Evolutionary conservation across 202 grass and related monocot species (phyloP).

Genomic region (Hordeum pubiflorum): DNA sequence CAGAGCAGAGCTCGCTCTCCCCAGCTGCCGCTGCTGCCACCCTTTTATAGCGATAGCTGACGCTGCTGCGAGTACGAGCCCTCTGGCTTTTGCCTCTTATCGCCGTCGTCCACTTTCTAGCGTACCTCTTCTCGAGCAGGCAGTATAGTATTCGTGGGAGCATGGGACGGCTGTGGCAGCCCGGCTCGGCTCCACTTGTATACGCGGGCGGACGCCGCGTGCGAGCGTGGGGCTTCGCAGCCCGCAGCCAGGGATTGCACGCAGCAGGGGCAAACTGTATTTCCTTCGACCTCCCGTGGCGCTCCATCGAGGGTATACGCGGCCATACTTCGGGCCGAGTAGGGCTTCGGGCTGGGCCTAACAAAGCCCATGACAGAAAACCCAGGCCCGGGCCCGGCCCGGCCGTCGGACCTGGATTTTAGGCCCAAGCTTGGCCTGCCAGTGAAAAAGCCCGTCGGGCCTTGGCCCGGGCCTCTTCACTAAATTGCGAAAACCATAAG

Average conservation of each 20-base stretch:
- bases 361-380: too few relatives aligned
- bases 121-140: neutral
- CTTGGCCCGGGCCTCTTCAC: too few relatives aligned
- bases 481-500: too few relatives aligned
- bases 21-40: neutral
- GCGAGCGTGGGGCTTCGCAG: neutral
- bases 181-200: neutral
- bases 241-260: neutral
- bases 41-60: neutral
- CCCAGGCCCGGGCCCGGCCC: too few relatives aligned
- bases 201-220: conserved; percentile 5
- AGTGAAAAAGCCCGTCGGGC: too few relatives aligned
- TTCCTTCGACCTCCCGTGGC: too few relatives aligned
- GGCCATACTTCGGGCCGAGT: too few relatives aligned
- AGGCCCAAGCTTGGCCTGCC: too few relatives aligned
- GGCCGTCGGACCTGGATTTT: too few relatives aligned
- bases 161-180: neutral
- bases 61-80: neutral
- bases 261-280: too few relatives aligned
- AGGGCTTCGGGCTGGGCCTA: too few relatives aligned
- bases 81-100: neutral
- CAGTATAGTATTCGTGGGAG: neutral
- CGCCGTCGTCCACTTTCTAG: neutral
- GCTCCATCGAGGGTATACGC: too few relatives aligned
- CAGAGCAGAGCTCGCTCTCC: neutral